A percentile compares a stretch with the other conserved stretches of the same genome.
Conservation (phyloP, 345 rosid genomes). For the Theobroma cacao region DNA sequence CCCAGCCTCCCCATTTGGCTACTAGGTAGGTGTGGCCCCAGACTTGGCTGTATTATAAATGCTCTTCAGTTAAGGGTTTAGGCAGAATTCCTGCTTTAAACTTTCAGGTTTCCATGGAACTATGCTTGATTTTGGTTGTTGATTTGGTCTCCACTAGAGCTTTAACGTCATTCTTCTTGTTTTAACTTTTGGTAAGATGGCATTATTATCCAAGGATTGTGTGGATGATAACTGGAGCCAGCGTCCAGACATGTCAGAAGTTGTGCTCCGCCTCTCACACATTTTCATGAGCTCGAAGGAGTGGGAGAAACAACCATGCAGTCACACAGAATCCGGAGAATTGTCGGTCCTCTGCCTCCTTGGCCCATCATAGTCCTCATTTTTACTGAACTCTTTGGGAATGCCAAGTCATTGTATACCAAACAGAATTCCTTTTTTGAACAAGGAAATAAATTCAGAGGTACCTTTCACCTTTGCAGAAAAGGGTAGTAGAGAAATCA, state of each 20-base stretch:
- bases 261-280: conserved; percentile 29
- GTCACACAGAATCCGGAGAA: background rate
- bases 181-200: conserved; percentile 25
- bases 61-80: background rate
- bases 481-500: background rate
- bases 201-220: conserved; percentile 30
- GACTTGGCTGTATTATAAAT: background rate
- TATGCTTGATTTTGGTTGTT: background rate
- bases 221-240: conserved; percentile 28
- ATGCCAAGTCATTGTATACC: background rate
- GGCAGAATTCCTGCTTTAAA: background rate
- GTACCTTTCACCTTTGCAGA: background rate
- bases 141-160: background rate
- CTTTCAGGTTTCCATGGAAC: background rate
- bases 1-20: background rate
- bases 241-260: conserved; percentile 30
- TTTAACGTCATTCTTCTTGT: conserved; percentile 2
- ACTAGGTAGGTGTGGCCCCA: background rate
- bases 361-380: background rate
- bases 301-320: conserved; percentile 14
- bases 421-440: background rate
- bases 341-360: background rate
- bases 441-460: background rate
- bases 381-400: background rate
- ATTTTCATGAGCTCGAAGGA: conserved; percentile 16